Base-by-base conservation (phyloP, 1,284 basidiomycete species). In the Apiotrichum brassicae region DNA sequence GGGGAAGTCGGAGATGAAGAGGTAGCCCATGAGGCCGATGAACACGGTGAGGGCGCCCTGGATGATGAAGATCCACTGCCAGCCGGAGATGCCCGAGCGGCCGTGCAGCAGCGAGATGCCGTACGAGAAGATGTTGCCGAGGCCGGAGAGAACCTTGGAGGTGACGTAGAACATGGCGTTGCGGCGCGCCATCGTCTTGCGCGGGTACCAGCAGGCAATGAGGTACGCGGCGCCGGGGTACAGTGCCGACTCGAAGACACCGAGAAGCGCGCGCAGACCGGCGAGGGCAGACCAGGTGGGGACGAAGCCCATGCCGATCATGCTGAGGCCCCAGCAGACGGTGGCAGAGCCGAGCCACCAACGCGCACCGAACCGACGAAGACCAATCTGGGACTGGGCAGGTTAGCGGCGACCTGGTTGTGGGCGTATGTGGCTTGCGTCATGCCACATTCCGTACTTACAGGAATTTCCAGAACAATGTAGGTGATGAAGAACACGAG, bases 161-260 rank as follows among this genome's bases (percentile, higher is more conserved):
- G 48, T 45, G 35, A 72, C 61, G 65, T 76, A 76, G 66, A 77
- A 77, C 37, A 63, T 56, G 6, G 69, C 65, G 57, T 57, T 48
- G 45, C 62, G 60, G 11, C 61, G 56, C 42, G 75, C 72, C 43
- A 72, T 71, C 56, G 76, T 70, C 47, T 65, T 65, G 19, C 76
- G 71, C 2, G 73, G 72, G 61, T 77, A 78, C 76, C 54, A 77
- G 34, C 64, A 70, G 6, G 73, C 68, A 48, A 76, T 70, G 16
- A 78, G 63, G 62, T 65, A 75, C 6, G 74, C 70, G 46, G 67
- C 71, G 19, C 61, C 63, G 18, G 63, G 66, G 62, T 70, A 72
- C 53, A 73, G 65, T n/a, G 60, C 51, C 35, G 57, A 61, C 52
- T 73, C 72, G 25, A 74, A 61, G 6, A 64, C 46, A n/a, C 74